Base-by-base conservation (phyloP, 2,329 filamentous ascomycete genomes). In the Paramyrothecium roridum region DNA sequence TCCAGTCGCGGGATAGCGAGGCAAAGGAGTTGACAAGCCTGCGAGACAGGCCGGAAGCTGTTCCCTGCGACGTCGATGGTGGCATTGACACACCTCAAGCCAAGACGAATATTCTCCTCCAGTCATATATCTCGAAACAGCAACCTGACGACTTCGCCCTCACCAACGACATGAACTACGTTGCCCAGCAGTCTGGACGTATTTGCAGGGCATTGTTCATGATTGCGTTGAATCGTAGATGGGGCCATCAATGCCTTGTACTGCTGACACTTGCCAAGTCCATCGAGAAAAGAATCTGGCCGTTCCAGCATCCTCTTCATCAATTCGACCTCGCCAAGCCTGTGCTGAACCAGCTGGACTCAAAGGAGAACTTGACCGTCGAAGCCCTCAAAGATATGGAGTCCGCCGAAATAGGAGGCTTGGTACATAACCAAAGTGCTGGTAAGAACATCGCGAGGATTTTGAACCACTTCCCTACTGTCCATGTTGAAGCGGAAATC, bases 151-250 rank as follows among this genome's bases (percentile, higher is more conserved):
- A 99, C 70, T 99, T 98, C 73, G 93, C 95, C 0, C 77, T 99
- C 12, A 84, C 89, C 1, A 98, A 96, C 20, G 95, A 99, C 69
- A 88, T 90, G 48, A 91, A 91, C 60, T 99, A 99, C 67, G 91
- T 99, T 47, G 91, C 95, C 2, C 95, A 99, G 69, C 96, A 99
- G 70, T 89, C 95, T 12, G 91, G 92, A 1, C 88, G 95, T 71
- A 99, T 99, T 56, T 97, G 93, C 67, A 83, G 96, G 58, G 91
- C 96, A 2, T 75, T 99, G 17, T 99, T 99, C 73, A 96, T 98
- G 91, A 93, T 99, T 64, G 93, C 95, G 1, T 78, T 99, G 52
- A 98, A 98, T 71, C 83, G 95, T 56, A 85, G 91, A 62, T 99
- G 95, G 95, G 95, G 96, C 1, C 89, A 96, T 64, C 92, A 98